These are phyloP conservation scores for Phytophthora fragariae DNA, from an alignment of 352 stramenopile genomes.

Conservation along the genomic window DNA sequence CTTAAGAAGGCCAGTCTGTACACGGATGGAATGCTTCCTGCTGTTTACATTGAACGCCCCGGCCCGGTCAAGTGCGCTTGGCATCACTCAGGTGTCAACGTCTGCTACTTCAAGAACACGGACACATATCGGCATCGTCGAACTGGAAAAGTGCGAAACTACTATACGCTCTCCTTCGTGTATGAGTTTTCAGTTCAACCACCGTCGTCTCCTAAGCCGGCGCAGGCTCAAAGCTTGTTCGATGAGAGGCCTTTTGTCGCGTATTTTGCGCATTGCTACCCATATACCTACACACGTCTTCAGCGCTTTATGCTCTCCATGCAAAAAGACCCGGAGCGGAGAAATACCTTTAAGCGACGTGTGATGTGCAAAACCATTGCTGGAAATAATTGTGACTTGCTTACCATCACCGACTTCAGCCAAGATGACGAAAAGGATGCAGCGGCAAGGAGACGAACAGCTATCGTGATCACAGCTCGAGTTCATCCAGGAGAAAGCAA, in stretches of 20 bases:
- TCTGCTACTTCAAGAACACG: conserved; percentile 88
- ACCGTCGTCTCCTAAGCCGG: conserved; percentile 5
- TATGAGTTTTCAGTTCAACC: conserved; percentile 55
- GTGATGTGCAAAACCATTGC: conserved; percentile 86
- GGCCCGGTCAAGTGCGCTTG: conserved; percentile 54
- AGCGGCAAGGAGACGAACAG: conserved; percentile 43
- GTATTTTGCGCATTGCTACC: conserved; percentile 87
- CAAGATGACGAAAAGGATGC: conserved; percentile 53
- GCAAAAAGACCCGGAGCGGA: conserved; percentile 62
- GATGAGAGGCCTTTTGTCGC: conserved; percentile 42
- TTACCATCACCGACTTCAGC: conserved; percentile 89
- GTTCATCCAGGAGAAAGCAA: conserved; percentile 93
- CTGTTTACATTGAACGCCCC: conserved; percentile 59
- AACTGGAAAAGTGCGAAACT: conserved; percentile 56
- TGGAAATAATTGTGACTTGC: conserved; percentile 87
- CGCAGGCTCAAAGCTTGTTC: background rate
- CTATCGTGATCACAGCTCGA: conserved; percentile 82
- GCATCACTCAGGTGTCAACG: conserved; percentile 72
- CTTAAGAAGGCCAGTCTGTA: conserved; percentile 88
- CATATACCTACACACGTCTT: conserved; percentile 86
- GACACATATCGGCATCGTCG: conserved; percentile 69
- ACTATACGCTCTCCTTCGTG: conserved; percentile 84
- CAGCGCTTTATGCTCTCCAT: conserved; percentile 63
- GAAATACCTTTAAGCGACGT: conserved; percentile 57
- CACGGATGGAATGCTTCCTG: conserved; percentile 89